Conservation (phyloP, 768 basidiomycete genomes). For the Rhodocollybia butyracea region DNA sequence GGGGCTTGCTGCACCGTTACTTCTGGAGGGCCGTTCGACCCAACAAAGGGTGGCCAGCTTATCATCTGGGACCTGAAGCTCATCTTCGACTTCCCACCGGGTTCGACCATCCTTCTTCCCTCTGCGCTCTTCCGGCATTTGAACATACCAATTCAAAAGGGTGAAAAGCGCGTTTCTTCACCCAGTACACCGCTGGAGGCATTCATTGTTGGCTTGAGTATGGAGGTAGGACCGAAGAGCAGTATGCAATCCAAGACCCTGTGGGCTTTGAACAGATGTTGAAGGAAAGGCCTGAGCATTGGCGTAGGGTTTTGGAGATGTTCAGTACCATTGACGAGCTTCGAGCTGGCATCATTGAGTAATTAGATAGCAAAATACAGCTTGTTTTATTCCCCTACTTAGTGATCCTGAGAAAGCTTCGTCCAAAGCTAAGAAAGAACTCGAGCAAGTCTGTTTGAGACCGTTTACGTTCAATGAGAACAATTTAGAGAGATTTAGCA, state of each 20-base stretch:
- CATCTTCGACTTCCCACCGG: constrained; percentile 13
- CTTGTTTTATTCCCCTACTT: too few relatives aligned
- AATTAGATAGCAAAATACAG: too few relatives aligned
- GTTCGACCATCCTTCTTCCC: constrained; percentile 14
- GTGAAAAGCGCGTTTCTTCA: constrained; percentile 11
- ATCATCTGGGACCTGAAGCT: constrained; percentile 13
- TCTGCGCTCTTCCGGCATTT: constrained; percentile 11
- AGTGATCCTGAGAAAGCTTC: too few relatives aligned
- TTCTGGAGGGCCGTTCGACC: too few relatives aligned
- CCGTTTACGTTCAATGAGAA: too few relatives aligned
- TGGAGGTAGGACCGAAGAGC: not conserved
- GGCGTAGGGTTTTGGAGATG: constrained; percentile 1
- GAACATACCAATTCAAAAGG: constrained; percentile 7
- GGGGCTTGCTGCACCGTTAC: too few relatives aligned
- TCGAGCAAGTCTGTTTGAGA: too few relatives aligned
- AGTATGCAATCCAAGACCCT: not conserved
- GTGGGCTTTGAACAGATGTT: not conserved
- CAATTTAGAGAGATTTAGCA: too few relatives aligned
- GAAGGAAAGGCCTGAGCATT: not conserved
- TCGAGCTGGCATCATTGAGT: not conserved
- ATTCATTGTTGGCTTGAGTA: constrained; percentile 12
- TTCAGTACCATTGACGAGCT: constrained; percentile 1
- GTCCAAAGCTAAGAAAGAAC: too few relatives aligned
- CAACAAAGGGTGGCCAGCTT: not conserved
- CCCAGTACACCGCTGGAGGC: constrained; percentile 8